phyloP scores from a whole-genome alignment of 202 grass and related monocot genomes.

The Musa balbisiana region DNA sequence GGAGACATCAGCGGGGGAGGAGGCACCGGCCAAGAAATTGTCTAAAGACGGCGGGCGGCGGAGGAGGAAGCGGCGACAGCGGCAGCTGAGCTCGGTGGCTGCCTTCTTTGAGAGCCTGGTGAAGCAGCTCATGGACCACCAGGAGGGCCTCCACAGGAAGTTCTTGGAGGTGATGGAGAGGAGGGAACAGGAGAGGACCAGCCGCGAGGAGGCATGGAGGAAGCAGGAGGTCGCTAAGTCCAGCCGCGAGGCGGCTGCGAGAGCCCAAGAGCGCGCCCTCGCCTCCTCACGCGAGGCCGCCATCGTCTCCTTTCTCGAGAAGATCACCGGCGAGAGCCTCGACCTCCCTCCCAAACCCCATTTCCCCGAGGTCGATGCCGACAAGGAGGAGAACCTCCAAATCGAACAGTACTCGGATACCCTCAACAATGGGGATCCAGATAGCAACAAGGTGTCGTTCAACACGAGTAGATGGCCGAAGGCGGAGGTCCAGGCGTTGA shows the following conservation, averaged over 20 bases:
- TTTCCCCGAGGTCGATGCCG: neutral
- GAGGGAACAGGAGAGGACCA: slow-evolving; percentile 59
- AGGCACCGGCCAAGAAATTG: slow-evolving; percentile 40
- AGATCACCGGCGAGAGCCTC: slow-evolving; percentile 63
- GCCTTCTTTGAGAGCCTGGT: slow-evolving; percentile 81
- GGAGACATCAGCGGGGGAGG: slow-evolving; percentile 71
- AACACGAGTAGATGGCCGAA: neutral
- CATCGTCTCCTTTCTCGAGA: slow-evolving; percentile 78
- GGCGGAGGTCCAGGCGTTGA: slow-evolving; percentile 4
- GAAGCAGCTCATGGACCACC: slow-evolving; percentile 84
- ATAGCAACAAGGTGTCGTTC: neutral
- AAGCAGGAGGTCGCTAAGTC: slow-evolving; percentile 71
- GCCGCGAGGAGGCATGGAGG: slow-evolving; percentile 75
- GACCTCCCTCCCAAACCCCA: slow-evolving; percentile 28
- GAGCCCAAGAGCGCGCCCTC: slow-evolving; percentile 53
- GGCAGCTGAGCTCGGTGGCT: slow-evolving; percentile 57
- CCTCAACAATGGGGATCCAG: neutral
- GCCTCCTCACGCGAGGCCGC: slow-evolving; percentile 63
- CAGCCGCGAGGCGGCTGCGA: slow-evolving; percentile 46
- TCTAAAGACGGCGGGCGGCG: slow-evolving; percentile 21
- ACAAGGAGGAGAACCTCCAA: neutral
- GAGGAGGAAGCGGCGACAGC: slow-evolving; percentile 40
- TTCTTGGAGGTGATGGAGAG: slow-evolving; percentile 88
- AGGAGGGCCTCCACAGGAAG: slow-evolving; percentile 78
- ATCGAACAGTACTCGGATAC: neutral